phyloP scores from a whole-genome alignment of 371 early-diverging fungal species.

The Syncephalastrum contaminatum region DNA sequence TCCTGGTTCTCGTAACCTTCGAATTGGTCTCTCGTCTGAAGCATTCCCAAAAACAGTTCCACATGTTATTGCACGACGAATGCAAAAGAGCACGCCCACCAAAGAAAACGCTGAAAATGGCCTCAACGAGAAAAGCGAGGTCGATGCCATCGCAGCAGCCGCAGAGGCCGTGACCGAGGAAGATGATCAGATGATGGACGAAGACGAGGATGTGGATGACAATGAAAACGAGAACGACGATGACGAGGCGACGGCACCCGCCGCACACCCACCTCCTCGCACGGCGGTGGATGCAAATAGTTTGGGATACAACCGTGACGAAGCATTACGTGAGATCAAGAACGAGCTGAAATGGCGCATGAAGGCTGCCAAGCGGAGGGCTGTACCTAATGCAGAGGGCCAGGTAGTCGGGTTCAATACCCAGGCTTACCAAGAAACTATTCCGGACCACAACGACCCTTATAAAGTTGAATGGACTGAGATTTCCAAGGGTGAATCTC shows the following conservation, averaged over 20 bases:
- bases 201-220: constrained; percentile 14
- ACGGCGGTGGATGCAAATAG: constrained; percentile 12
- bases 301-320: constrained; percentile 14
- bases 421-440: constrained; percentile 61
- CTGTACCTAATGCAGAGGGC: constrained; percentile 70
- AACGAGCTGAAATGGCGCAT: constrained; percentile 70
- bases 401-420: constrained; percentile 76
- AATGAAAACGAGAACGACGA: constrained; percentile 11
- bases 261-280: constrained; percentile 9
- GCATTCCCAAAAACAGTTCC: constrained; percentile 78
- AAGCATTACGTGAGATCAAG: constrained; percentile 50
- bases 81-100: constrained; percentile 9
- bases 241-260: constrained; percentile 7
- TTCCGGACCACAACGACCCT: constrained; percentile 89
- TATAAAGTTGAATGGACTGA: constrained; percentile 86
- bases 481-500: constrained; percentile 15
- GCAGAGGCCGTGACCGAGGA: constrained; percentile 6
- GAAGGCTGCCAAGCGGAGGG: constrained; percentile 77
- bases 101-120: neutral
- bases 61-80: constrained; percentile 76
- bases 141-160: constrained; percentile 13
- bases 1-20: constrained; percentile 80
- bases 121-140: constrained; percentile 23
- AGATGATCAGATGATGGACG: constrained; percentile 7
- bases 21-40: constrained; percentile 81